Conservation (phyloP, 176 grass and related monocot genomes). For the Luzula sylvatica region DNA sequence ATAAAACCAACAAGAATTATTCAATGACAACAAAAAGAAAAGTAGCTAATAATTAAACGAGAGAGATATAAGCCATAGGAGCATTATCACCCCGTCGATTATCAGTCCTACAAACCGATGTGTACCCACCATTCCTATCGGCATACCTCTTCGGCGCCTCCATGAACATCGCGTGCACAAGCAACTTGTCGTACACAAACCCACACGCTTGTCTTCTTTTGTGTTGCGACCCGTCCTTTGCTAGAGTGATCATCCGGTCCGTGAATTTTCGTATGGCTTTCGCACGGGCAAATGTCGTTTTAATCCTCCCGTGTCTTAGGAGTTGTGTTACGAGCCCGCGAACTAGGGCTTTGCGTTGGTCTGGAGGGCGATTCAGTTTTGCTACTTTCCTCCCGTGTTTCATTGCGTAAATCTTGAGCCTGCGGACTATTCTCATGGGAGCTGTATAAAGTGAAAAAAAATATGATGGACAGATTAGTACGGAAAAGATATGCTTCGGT, state of each 20-base stretch:
- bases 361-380: conserved; percentile 67
- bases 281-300: conserved; percentile 71
- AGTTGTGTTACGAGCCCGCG: conserved; percentile 74
- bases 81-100: conserved; percentile 84
- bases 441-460: conserved; percentile 20
- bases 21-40: neutral
- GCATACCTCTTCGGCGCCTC: conserved; percentile 76
- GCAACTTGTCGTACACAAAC: conserved; percentile 82
- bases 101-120: conserved; percentile 75
- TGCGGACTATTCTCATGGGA: conserved; percentile 33
- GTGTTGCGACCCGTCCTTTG: conserved; percentile 87
- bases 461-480: neutral
- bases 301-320: conserved; percentile 83
- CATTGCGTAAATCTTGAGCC: conserved; percentile 75
- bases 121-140: conserved; percentile 76
- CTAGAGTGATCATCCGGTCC: conserved; percentile 84
- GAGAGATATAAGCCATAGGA: conserved; percentile 86
- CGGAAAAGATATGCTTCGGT: neutral
- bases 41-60: conserved; percentile 56
- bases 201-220: conserved; percentile 84
- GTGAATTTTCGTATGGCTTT: conserved; percentile 82
- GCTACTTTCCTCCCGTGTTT: conserved; percentile 65
- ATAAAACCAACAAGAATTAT: neutral
- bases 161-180: conserved; percentile 78
- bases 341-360: conserved; percentile 69